Evolutionary conservation across 169 alveolate species (phyloP).

Genomic region (Plasmodium ovale): DNA sequence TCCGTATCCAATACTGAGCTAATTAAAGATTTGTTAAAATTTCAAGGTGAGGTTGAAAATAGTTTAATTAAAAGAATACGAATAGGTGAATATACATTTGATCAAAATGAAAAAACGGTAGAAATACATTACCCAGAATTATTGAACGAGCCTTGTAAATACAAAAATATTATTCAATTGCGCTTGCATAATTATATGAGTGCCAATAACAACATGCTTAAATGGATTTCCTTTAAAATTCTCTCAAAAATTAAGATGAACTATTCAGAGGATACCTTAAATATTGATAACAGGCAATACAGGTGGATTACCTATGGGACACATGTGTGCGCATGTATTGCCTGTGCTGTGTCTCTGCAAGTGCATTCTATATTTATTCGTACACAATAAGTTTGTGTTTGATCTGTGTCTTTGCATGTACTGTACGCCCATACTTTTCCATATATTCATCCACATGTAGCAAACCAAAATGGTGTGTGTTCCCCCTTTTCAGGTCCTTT

Average conservation of each 20-base stretch:
- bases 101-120: conserved; percentile 1
- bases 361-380: too few relatives aligned
- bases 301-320: conserved; percentile 10
- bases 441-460: background rate
- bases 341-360: too few relatives aligned
- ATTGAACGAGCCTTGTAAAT: conserved; percentile 26
- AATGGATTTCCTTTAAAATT: conserved; percentile 56
- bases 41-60: conserved; percentile 32
- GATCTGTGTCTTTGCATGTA: too few relatives aligned
- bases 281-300: conserved; percentile 57
- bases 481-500: conserved; percentile 10
- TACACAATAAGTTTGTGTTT: too few relatives aligned
- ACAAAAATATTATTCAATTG: conserved; percentile 36
- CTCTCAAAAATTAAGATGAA: conserved; percentile 19
- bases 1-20: conserved; percentile 13
- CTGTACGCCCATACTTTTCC: background rate
- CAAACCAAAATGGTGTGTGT: background rate
- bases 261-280: conserved; percentile 43
- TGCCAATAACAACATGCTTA: conserved; percentile 43
- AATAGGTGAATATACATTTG: conserved; percentile 60
- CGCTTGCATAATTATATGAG: conserved; percentile 45
- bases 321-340: background rate
- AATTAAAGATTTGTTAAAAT: conserved; percentile 29
- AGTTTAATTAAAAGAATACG: conserved; percentile 40
- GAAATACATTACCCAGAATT: conserved; percentile 54